Evolutionary conservation across 441 rosid species (phyloP), one percentile per base, ranked within the genome.

Genomic region (Hura crepitans): DNA sequence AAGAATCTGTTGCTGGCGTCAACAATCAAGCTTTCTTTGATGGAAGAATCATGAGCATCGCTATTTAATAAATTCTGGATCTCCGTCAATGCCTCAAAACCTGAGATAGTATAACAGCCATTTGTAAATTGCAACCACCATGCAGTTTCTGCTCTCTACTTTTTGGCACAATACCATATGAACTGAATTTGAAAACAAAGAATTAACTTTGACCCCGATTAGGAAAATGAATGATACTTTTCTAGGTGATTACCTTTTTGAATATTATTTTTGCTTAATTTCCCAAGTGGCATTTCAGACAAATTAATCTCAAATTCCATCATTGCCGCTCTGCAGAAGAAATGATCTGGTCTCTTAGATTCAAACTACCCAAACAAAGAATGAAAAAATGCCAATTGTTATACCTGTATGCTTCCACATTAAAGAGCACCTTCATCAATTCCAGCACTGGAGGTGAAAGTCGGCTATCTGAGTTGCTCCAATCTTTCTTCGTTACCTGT

Each of bases 221-320:
- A 72, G 13, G 62, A 68, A 58, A 50, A 63, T 22, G 50, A 35
- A 59, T 47, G 31, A 62, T 68, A 35, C 56, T 55, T 72, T 58
- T 51, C 63, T 30, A 54, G 39, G 56, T 17, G 67, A 56, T 37
- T 80, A 95, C 99, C 99, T 76, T 87, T 88, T 65, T 85, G 93
- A 71, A 95, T 92, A 79, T 92, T 90, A 71, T 59, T 82, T 84
- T 90, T 92, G 83, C 99, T 95, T 81, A 95, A 84, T 69, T 92
- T 95, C 81, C 97, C 99, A 65, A 90, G 97, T 15, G 97, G 99
- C 97, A 95, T 95, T 89, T 92, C 99, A 39, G 88, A 85, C 96
- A 92, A 87, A 68, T 95, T 92, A 72, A 92, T 95, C 83, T 92
- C 89, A 62, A 90, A 95, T 84, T 92, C 99, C 97, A 87, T 85